Base-by-base conservation (phyloP, 179 eudicot genomes). In the Vitellaria paradoxa region DNA sequence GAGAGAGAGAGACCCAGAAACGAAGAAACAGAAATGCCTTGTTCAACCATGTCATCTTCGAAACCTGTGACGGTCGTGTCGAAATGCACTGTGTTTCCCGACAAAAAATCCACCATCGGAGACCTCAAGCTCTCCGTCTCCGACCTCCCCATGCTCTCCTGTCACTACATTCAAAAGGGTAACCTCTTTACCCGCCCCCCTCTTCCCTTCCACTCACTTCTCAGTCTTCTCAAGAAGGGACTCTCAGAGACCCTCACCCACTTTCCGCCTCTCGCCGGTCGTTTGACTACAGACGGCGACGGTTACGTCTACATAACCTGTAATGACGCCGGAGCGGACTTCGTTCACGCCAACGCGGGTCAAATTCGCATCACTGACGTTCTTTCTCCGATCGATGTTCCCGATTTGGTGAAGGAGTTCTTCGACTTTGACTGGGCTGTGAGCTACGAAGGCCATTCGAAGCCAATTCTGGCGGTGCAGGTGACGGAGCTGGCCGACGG, bases 181-280 rank as follows among this genome's bases (percentile, higher is more conserved):
- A 81, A 81, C 18, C 75, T 87, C 3, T 87, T 87, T 63, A n/a
- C 17, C 45, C 83, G 83, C 67, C 83, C 85, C 17, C 60, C 60
- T 13, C 62, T 14, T 21, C 11, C 77, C 13, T 2, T 1, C 2
- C 37, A 30, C 37, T 6, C 64, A 30, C 62, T 50, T 46, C 69
- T 55, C 84, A 23, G 68, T 46, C 42, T 75, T 75, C 84, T 93
- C 55, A 83, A 77, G 56, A 62, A 74, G 7, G 80, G 81, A 23
- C 88, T 93, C 6, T 79, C 97, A 0, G 61, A 17, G 2, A 45
- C 92, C 7, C 86, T 93, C 45, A 10, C 91, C 18, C 92, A 82
- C 45, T 92, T 93, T 76, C 96, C 96, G 0, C 87, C 97, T 3
- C 90, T 93, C 13, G 97, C 97, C 47, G 97, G 97, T 30, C 87